Evolutionary conservation across 2,329 filamentous ascomycete species (phyloP).

Genomic region (Alternaria sp.): DNA sequence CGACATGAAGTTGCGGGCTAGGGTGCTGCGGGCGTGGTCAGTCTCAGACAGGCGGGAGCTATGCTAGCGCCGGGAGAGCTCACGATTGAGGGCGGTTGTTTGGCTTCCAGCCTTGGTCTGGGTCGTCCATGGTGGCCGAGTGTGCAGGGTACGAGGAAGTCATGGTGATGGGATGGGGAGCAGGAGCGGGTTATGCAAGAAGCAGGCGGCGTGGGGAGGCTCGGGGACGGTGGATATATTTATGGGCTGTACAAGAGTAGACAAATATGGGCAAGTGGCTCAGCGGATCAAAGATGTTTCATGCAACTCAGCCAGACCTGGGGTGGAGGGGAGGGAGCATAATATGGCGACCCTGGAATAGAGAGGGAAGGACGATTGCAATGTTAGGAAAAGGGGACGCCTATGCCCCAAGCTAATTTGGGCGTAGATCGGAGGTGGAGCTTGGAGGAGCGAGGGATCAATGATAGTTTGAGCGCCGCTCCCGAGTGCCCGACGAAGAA

Average conservation of each 20-base stretch:
- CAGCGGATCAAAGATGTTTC: conserved; percentile 33
- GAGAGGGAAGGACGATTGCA: conserved; percentile 19
- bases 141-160: conserved; percentile 19
- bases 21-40: conserved; percentile 66
- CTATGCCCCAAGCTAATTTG: conserved; percentile 19
- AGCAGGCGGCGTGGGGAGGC: conserved; percentile 9
- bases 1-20: conserved; percentile 84
- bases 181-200: conserved; percentile 2
- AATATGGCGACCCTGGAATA: conserved; percentile 31
- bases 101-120: conserved; percentile 81
- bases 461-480: conserved; percentile 8
- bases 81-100: conserved; percentile 84
- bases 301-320: conserved; percentile 21
- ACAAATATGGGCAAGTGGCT: conserved; percentile 17
- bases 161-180: conserved; percentile 13
- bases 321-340: conserved; percentile 30
- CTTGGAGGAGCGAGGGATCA: conserved; percentile 3
- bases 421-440: conserved; percentile 25
- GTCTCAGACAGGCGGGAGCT: conserved; percentile 21
- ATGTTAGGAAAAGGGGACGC: conserved; percentile 39
- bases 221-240: conserved; percentile 13
- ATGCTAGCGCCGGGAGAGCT: conserved; percentile 48
- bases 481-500: conserved; percentile 10
- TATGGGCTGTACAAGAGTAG: conserved; percentile 13
- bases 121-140: conserved; percentile 44